These are phyloP conservation scores for Colletotrichum sp. DNA, from an alignment of 2,329 filamentous ascomycete species.

Conservation along the genomic window DNA sequence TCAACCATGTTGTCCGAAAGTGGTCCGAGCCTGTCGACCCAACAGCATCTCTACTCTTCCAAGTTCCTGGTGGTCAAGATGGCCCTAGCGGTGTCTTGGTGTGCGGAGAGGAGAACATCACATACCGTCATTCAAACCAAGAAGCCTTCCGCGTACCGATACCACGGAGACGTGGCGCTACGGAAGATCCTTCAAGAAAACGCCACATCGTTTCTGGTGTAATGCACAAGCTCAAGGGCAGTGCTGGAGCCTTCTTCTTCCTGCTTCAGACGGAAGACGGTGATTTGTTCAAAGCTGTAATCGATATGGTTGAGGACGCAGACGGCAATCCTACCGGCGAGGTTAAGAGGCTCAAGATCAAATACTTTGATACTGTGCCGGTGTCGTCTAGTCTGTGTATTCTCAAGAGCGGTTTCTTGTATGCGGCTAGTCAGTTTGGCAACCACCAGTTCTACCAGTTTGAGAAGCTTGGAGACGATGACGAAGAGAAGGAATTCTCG, in stretches of 20 bases:
- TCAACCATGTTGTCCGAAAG: constrained; percentile 96
- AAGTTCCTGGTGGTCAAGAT: constrained; percentile 91
- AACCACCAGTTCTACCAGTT: constrained; percentile 97
- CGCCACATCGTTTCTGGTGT: constrained; percentile 86
- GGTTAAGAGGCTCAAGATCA: constrained; percentile 85
- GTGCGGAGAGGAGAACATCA: constrained; percentile 92
- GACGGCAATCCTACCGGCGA: constrained; percentile 80
- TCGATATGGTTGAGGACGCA: constrained; percentile 87
- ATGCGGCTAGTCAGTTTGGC: constrained; percentile 88
- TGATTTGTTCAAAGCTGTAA: constrained; percentile 95
- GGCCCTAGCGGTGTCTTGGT: constrained; percentile 95
- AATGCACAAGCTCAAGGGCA: constrained; percentile 94
- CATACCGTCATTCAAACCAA: constrained; percentile 96
- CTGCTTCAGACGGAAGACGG: constrained; percentile 95
- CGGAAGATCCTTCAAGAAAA: constrained; percentile 91
- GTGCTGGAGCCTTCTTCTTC: constrained; percentile 91
- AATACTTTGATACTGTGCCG: constrained; percentile 97
- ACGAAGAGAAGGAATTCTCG: constrained; percentile 84
- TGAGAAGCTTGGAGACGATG: constrained; percentile 94
- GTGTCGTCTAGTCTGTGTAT: constrained; percentile 88
- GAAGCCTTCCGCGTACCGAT: constrained; percentile 89
- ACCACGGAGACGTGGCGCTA: constrained; percentile 83
- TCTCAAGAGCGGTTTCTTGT: constrained; percentile 93
- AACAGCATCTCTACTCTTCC: constrained; percentile 87
- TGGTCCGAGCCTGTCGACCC: constrained; percentile 96